Evolutionary conservation across 768 basidiomycete species (phyloP).

Genomic region (Lactifluus pinguis): DNA sequence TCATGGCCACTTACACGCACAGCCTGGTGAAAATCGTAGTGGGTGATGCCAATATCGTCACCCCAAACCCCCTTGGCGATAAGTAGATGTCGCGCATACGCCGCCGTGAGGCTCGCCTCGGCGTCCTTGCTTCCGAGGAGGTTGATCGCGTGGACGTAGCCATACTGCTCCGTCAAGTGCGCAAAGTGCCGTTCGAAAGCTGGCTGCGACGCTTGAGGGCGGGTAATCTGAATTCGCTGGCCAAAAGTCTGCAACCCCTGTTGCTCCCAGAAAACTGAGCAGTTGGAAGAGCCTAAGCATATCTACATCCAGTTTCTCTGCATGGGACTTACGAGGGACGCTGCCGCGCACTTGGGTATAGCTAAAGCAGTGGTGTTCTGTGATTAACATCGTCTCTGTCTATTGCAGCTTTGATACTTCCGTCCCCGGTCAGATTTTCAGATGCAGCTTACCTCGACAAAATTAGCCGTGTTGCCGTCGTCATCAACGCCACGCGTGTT

Average conservation of each 20-base stretch:
- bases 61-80: constrained; percentile 53
- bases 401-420: constrained; percentile 25
- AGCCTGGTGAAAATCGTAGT: constrained; percentile 90
- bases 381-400: constrained; percentile 88
- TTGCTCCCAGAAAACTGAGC: constrained; percentile 95
- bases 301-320: neutral
- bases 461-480: constrained; percentile 90
- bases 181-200: constrained; percentile 94
- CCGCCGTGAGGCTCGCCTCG: constrained; percentile 72
- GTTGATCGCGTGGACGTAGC: constrained; percentile 79
- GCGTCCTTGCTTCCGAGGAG: constrained; percentile 89
- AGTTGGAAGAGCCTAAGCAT: constrained; percentile 1
- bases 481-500: constrained; percentile 96
- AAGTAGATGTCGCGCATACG: constrained; percentile 76
- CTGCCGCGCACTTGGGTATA: constrained; percentile 93
- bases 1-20: constrained; percentile 83
- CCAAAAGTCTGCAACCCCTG: constrained; percentile 93
- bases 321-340: constrained; percentile 69
- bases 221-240: constrained; percentile 88
- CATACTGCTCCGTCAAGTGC: constrained; percentile 80
- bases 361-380: constrained; percentile 80
- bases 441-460: constrained; percentile 67
- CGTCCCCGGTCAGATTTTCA: neutral
- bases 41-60: constrained; percentile 67
- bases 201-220: constrained; percentile 92